A percentile compares a stretch with the other conserved stretches of the same genome.
phyloP scores from a whole-genome alignment of 2,329 filamentous ascomycete species.

The Botrytis fabae region DNA sequence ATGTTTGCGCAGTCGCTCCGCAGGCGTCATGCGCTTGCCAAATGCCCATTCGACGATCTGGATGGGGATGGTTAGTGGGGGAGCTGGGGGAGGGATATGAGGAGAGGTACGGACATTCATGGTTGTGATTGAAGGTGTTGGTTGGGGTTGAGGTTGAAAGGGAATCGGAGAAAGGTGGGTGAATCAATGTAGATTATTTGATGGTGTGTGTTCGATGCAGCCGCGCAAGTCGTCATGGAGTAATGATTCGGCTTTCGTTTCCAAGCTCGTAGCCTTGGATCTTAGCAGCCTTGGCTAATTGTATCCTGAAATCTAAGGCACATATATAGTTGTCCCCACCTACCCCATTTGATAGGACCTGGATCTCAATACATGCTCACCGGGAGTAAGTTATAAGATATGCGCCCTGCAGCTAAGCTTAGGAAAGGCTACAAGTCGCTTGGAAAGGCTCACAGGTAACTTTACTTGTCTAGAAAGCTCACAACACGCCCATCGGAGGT shows the following conservation, averaged over 20 bases:
- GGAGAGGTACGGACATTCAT: conserved; percentile 54
- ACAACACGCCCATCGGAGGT: not conserved
- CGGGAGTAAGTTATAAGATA: not conserved
- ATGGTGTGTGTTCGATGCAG: conserved; percentile 10
- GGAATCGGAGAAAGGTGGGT: not conserved
- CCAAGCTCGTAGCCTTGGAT: conserved; percentile 12
- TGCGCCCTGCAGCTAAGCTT: not conserved
- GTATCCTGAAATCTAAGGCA: not conserved
- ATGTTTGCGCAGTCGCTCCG: conserved; percentile 87
- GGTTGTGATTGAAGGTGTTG: not conserved
- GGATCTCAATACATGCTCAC: not conserved
- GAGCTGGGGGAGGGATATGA: conserved; percentile 4
- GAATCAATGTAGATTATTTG: conserved; percentile 5
- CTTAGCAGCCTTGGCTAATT: conserved; percentile 17
- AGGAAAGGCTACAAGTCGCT: not conserved
- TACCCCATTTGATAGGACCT: not conserved
- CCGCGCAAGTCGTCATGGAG: conserved; percentile 18
- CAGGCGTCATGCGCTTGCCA: conserved; percentile 97
- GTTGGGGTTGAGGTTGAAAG: too few relatives aligned
- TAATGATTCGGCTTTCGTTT: not conserved
- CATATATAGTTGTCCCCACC: not conserved
- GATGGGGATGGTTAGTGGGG: conserved; percentile 19
- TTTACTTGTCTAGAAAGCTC: not conserved
- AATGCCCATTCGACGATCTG: conserved; percentile 99
- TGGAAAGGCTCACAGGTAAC: not conserved